Evolutionary conservation across 176 grass and related monocot species (phyloP), one percentile per base, ranked within the genome.

Genomic region (Echinochloa phyllopogon): DNA sequence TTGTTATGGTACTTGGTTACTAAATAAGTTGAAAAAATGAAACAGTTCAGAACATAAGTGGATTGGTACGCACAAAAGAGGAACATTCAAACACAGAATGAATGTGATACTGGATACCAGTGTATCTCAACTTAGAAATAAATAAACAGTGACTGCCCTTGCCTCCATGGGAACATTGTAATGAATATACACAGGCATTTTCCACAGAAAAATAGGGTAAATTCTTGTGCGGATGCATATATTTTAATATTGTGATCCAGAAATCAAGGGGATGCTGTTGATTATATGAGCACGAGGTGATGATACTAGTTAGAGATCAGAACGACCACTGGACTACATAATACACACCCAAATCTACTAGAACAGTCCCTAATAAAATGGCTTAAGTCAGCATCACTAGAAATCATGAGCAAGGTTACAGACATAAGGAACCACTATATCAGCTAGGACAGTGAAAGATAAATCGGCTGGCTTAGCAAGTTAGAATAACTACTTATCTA

Each of bases 1-100:
- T 78, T 51, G 42, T 51, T 50, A 81, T 53, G 36, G 23, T 88
- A 62, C 39, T 66, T 27, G 29, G 12, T 11, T 77, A 45, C 47
- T 39, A 80, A 50, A 80, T 59, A 74, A 65, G 84, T 44, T 55
- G 47, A 64, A 20, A 18, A 18, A 27, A 55, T 25, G 42, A 83
- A 69, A 78, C 23, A 88, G 56, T 65, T 81, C 64, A 85, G 16
- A 81, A 85, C 37, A 85, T 86, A 49, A 23, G 6, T 63, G 65
- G 58, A 43, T 63, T 57, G 44, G 38, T 79, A 69, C 6, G n/a
- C 76, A 76, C 21, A 62, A 75, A 86, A 56, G 52, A 51, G 33
- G 55, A 76, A 51, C 21, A 25, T 53, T 6, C 18, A 78, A 83
- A 44, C 72, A 38, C 47, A 69, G 16, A 69, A 9, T 62, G 10